These are phyloP conservation scores for Chlorella variabilis DNA, from an alignment of 163 green algal species.

Conservation along the genomic window DNA sequence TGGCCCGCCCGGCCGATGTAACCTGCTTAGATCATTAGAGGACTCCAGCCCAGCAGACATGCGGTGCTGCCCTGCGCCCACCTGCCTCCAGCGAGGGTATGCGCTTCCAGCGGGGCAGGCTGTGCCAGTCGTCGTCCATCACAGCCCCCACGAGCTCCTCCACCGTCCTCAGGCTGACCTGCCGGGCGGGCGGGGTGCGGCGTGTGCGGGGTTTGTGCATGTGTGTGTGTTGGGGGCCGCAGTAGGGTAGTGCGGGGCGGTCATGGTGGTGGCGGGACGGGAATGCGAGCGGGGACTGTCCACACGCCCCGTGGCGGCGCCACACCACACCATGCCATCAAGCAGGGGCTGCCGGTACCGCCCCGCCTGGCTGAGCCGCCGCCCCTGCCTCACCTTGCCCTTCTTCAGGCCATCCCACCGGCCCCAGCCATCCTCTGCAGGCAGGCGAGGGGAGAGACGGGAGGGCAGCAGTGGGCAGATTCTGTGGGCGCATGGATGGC, in stretches of 20 bases:
- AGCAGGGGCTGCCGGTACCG: too few species aligned
- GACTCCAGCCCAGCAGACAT: conserved; percentile 41
- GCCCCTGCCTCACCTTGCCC: conserved; percentile 11
- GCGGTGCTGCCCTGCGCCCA: not conserved
- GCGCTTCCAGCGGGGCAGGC: conserved; percentile 44
- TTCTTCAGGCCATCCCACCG: conserved; percentile 20
- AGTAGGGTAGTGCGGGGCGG: not conserved
- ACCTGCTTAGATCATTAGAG: too few species aligned
- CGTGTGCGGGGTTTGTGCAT: too few species aligned
- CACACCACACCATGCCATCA: too few species aligned
- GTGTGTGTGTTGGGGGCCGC: not conserved
- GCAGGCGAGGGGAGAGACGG: not conserved
- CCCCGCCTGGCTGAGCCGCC: too few species aligned
- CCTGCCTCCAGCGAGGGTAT: conserved; percentile 40
- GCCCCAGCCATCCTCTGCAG: conserved; percentile 25
- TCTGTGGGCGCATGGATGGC: not conserved
- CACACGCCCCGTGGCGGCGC: too few species aligned
- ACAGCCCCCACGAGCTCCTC: conserved; percentile 43
- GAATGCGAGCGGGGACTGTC: too few species aligned
- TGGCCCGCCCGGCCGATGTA: too few species aligned
- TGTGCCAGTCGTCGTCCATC: conserved; percentile 26
- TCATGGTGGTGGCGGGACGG: too few species aligned
- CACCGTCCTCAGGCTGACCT: conserved; percentile 35
- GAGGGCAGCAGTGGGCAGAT: not conserved
- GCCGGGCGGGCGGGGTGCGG: too few species aligned